Base-by-base conservation (phyloP, 2,329 filamentous ascomycete species). In the Rhinocladiella mackenziei region DNA sequence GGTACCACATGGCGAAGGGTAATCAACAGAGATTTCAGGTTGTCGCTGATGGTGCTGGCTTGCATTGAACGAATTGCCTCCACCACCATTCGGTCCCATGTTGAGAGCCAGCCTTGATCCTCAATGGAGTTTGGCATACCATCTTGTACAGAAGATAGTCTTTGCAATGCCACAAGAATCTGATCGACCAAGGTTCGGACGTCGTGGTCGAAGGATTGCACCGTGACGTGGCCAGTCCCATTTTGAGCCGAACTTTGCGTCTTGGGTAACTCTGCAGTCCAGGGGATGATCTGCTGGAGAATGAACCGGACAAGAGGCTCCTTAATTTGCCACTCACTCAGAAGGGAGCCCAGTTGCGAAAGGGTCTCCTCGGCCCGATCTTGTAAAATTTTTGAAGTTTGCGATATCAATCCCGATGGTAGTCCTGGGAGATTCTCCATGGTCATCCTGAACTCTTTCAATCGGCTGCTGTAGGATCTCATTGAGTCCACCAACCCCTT, bases 161-260 rank as follows among this genome's bases (percentile, higher is more conserved):
- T 79, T 62, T 96, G 88, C 35, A 94, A 74, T 1, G 85, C 83
- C 25, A 91, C 84, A 2, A 96, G 78, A 19, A 91, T 77, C 37
- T 79, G 78, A 63, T 94, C 86, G 34, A 83, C 77, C n/a, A 84
- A 70, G 1, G 66, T 75, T 26, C 86, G 76, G 1, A 88, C 64
- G 3, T 73, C 69, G 10, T 73, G 65, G 30, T 80, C 76, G 32
- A 89, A 75, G 0, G 65, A 60, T 13, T 73, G 58, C 15, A 72
- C 48, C 36, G 58, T 54, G 19, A 65, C 19, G 14, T 39, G 11
- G 29, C 25, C 40, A 55, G 56, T 35, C 28, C 50, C 38, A 39
- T 56, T 32, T 7, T 43, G 35, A 9, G 31, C 30, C 4, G 43
- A 32, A 9, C 49, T 36, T 19, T 49, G 15, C 6, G 46, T 39